Percentiles rank a stretch among this genome's conserved stretches.
Conservation (phyloP, 2,329 filamentous ascomycete species). For the Fusarium papillatum region DNA sequence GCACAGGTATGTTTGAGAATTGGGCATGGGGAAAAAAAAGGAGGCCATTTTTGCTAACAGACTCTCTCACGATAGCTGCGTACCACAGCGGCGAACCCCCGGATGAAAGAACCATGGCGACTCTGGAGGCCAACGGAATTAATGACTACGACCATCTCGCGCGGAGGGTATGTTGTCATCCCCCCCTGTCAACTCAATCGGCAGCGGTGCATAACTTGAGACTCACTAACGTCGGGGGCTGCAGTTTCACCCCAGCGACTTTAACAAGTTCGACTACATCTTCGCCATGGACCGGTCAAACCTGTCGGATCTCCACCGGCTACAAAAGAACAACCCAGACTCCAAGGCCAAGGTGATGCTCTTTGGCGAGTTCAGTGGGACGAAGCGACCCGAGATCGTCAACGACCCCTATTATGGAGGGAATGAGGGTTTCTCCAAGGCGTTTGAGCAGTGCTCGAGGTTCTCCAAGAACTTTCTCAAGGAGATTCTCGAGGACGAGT, state of each 20-base stretch:
- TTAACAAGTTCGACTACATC: constrained; percentile 90
- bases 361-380: constrained; percentile 86
- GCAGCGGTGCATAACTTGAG: not conserved
- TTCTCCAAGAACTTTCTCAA: constrained; percentile 84
- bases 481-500: constrained; percentile 56
- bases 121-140: constrained; percentile 81
- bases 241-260: constrained; percentile 75
- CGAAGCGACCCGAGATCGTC: constrained; percentile 76
- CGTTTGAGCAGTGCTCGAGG: constrained; percentile 86
- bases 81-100: constrained; percentile 86
- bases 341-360: constrained; percentile 78
- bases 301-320: constrained; percentile 75
- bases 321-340: constrained; percentile 70
- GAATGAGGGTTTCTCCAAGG: constrained; percentile 82
- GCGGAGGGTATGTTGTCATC: constrained; percentile 70
- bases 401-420: constrained; percentile 96
- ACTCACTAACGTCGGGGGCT: constrained; percentile 13
- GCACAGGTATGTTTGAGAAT: constrained; percentile 70
- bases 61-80: constrained; percentile 64
- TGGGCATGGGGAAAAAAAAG: not conserved
- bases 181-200: not conserved
- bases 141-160: constrained; percentile 82
- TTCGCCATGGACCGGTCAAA: constrained; percentile 95
- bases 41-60: constrained; percentile 15
- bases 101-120: constrained; percentile 87